Percentiles rank a stretch among this genome's conserved stretches.
Conservation (phyloP, 1,284 basidiomycete species). For the Puccinia sorghi region DNA sequence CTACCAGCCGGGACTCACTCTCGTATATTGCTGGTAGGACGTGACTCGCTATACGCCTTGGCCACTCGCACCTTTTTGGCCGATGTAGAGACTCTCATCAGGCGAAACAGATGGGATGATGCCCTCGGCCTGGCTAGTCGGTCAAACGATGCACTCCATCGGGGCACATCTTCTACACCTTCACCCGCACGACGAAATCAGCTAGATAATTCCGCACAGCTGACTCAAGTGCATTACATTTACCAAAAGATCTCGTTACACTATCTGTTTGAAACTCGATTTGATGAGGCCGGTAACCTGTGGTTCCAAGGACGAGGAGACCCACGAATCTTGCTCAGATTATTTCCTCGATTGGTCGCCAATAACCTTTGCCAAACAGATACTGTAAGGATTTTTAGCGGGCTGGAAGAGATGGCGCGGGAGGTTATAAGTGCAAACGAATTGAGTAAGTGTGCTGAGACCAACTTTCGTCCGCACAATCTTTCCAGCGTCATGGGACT, state of each 20-base stretch:
- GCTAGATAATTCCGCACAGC: conserved; percentile 10
- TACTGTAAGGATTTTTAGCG: conserved; percentile 66
- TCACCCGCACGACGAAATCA: background rate
- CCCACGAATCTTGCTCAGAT: conserved; percentile 72
- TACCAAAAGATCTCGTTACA: conserved; percentile 75
- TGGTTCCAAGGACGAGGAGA: conserved; percentile 72
- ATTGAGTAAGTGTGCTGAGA: conserved; percentile 67
- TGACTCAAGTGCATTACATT: conserved; percentile 69
- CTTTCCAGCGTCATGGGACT: background rate
- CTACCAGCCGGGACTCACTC: background rate
- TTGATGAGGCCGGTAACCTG: conserved; percentile 73
- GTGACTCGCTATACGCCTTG: conserved; percentile 68
- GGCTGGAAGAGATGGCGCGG: conserved; percentile 69
- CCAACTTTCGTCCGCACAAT: conserved; percentile 17
- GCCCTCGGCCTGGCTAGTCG: conserved; percentile 67
- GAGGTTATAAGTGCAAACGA: conserved; percentile 68
- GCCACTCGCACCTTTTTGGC: conserved; percentile 71
- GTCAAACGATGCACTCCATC: conserved; percentile 61
- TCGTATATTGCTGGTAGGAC: conserved; percentile 64
- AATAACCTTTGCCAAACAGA: conserved; percentile 59
- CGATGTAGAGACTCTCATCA: conserved; percentile 70
- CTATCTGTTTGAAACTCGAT: conserved; percentile 70
- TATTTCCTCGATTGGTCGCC: conserved; percentile 71
- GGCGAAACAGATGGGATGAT: conserved; percentile 68
- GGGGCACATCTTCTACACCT: conserved; percentile 59